Base-by-base conservation (phyloP, 2,329 filamentous ascomycete genomes). In the Verticillium klebahnii region DNA sequence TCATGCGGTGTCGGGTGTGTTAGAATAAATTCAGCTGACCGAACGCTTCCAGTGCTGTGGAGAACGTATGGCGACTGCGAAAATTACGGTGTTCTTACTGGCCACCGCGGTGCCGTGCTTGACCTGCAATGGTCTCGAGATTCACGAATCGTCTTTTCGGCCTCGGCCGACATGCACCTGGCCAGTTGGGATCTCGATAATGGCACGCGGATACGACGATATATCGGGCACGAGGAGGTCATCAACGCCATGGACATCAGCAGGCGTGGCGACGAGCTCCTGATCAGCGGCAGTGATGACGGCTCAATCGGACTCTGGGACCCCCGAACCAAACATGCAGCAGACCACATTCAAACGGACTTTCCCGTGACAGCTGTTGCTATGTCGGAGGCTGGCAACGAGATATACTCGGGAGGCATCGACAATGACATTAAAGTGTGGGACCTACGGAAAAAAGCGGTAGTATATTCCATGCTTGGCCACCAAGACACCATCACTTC, bases 351-450 rank as follows among this genome's bases (percentile, higher is more conserved):
- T 65, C 87, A 94, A 72, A 97, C 93, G 0, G 90, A 95, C 64
- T 96, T 96, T 64, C 95, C 95, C 1, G 87, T 99, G 61, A 98
- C 95, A 2, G 91, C 94, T 0, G 87, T 98, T 6, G 92, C 93
- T 17, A 81, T 98, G n/a, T 89, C 93, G 0, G 93, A 97, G 73
- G 93, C 94, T 1, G 95, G 95, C 19, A 97, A 97, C 73, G 95
- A 98, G 77, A 86, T 99, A 31, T 99, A 95, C 75, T 90, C 91
- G 7, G 94, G 94, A 56, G 91, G 93, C 25, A 97, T 99, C 68
- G 95, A 98, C 78, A 97, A 98, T 72, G 93, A 96, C 69, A 96
- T 99, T 73, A 92, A 93, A 69, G 93, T 96, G 23, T 99, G 95
- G 94, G 95, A 99, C 75, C 78, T 98, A 71, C 88, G 95, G 67